These are phyloP conservation scores for Nicotiana tabacum DNA, from an alignment of 257 asterid species.

Conservation along the genomic window DNA sequence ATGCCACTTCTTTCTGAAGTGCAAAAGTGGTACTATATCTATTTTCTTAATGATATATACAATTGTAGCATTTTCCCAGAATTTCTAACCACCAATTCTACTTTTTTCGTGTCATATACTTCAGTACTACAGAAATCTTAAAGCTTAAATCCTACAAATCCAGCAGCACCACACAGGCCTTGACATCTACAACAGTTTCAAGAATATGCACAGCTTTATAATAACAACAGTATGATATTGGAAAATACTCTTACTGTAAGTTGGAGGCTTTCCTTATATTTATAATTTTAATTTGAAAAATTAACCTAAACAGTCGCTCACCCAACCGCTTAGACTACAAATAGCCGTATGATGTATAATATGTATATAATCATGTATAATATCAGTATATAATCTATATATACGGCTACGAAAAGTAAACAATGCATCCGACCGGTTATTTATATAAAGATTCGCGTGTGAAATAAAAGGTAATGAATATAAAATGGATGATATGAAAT, in stretches of 20 bases:
- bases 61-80: neutral
- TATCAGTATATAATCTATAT: too few species aligned
- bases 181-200: conserved; percentile 23
- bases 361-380: too few species aligned
- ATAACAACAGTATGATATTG: conserved; percentile 16
- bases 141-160: neutral
- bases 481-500: too few species aligned
- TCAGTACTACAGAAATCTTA: neutral
- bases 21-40: neutral
- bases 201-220: conserved; percentile 25
- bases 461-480: too few species aligned
- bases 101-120: neutral
- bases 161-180: conserved; percentile 25
- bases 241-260: conserved; percentile 19
- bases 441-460: too few species aligned
- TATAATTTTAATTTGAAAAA: too few species aligned
- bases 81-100: neutral
- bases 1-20: neutral
- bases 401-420: too few species aligned
- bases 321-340: too few species aligned
- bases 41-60: neutral
- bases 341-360: too few species aligned
- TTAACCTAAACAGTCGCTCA: too few species aligned
- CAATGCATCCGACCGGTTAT: too few species aligned
- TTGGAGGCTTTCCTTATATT: conserved; percentile 20